Conservation (phyloP, 73 alveolate species). For the Breviolum minutum region DNA sequence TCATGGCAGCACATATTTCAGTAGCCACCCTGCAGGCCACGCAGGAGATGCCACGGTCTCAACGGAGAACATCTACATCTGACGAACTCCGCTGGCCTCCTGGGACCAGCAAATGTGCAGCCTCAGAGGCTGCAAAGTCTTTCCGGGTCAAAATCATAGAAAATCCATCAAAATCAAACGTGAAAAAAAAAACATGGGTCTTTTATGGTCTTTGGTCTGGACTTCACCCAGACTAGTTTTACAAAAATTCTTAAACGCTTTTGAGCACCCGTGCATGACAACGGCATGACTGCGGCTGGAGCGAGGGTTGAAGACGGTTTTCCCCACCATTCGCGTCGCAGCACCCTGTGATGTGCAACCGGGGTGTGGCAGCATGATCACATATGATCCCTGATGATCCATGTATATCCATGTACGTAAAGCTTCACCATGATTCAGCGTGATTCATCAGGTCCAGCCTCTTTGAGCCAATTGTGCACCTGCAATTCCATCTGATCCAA, state of each 20-base stretch:
- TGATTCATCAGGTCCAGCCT: not conserved
- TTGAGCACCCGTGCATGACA: conserved; percentile 54
- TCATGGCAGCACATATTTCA: too few relatives aligned
- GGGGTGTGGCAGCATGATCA: too few relatives aligned
- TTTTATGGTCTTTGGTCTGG: not conserved
- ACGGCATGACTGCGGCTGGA: conserved; percentile 94
- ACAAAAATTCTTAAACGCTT: not conserved
- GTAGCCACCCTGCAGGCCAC: too few relatives aligned
- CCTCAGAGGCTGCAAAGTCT: conserved; percentile 5
- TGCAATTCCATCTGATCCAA: conserved; percentile 81
- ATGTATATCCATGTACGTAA: too few relatives aligned
- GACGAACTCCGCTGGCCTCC: not conserved
- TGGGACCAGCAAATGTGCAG: conserved; percentile 85
- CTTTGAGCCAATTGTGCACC: conserved; percentile 87
- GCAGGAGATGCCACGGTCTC: too few relatives aligned
- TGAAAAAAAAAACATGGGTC: not conserved
- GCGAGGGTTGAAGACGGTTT: conserved; percentile 94
- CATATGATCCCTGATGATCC: too few relatives aligned
- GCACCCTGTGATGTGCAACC: conserved; percentile 26
- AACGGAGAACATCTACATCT: too few relatives aligned
- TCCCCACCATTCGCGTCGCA: conserved; percentile 93
- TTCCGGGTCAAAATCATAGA: not conserved
- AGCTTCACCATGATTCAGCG: not conserved
- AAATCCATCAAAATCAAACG: too few relatives aligned
- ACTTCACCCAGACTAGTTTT: not conserved